These are phyloP conservation scores for Fusarium duplospermum DNA, from an alignment of 2,329 filamentous ascomycete species.

Conservation along the genomic window DNA sequence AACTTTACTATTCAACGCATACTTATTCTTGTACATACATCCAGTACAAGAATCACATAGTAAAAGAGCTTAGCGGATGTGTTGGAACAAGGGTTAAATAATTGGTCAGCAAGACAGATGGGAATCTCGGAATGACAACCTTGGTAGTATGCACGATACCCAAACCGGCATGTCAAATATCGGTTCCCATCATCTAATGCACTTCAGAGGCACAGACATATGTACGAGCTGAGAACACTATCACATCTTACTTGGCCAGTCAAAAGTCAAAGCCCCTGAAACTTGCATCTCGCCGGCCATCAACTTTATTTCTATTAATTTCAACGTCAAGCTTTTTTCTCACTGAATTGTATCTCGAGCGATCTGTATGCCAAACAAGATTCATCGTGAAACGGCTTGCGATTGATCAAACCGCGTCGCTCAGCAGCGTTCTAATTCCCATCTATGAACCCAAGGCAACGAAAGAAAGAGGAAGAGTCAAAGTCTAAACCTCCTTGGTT, in stretches of 20 bases:
- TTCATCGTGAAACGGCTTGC: neutral
- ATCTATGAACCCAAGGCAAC: conserved; percentile 23
- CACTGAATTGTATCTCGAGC: neutral
- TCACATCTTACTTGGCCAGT: neutral
- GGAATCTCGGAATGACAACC: neutral
- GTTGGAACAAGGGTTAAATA: neutral
- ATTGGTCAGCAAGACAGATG: neutral
- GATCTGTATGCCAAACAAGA: neutral
- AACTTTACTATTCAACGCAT: neutral
- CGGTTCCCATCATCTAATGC: neutral
- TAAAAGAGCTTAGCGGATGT: neutral
- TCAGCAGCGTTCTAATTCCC: conserved; percentile 26
- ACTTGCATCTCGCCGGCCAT: neutral
- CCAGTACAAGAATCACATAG: neutral
- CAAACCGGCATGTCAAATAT: neutral
- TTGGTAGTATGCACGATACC: neutral
- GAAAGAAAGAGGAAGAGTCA: neutral
- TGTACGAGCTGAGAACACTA: neutral
- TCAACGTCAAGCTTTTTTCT: neutral
- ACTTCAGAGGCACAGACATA: neutral
- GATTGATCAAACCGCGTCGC: conserved; percentile 1
- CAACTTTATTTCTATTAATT: neutral
- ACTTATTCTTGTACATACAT: neutral
- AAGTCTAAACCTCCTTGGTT: conserved; percentile 39
- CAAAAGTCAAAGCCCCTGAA: neutral